Percentiles rank a stretch among this genome's conserved stretches.
phyloP scores from a whole-genome alignment of 2,329 filamentous ascomycete genomes.

The Neofusicoccum cordaticola region DNA sequence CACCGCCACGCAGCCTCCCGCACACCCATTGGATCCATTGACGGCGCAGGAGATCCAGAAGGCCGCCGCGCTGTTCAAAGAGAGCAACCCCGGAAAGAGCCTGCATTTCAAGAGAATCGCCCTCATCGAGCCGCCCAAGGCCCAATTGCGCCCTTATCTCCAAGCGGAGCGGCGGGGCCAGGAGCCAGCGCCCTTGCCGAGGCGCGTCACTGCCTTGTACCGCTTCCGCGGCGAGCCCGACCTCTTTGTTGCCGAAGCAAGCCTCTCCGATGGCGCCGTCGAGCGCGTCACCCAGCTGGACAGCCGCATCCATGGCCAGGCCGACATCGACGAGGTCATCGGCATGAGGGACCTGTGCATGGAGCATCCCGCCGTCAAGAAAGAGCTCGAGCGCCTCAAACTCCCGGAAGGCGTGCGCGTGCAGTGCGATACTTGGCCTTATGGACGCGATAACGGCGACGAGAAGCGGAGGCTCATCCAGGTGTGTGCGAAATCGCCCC shows the following conservation, averaged over 20 bases:
- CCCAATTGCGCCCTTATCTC: conserved; percentile 46
- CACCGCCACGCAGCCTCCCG: neutral
- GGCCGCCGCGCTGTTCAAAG: neutral
- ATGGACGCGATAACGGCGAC: neutral
- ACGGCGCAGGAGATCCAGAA: neutral
- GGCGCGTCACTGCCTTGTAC: conserved; percentile 43
- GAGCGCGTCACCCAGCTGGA: conserved; percentile 35
- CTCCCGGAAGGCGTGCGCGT: neutral
- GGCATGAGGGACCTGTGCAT: conserved; percentile 30
- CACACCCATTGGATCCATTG: neutral
- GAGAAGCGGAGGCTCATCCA: conserved; percentile 2
- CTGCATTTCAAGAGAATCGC: conserved; percentile 35
- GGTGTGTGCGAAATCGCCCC: neutral
- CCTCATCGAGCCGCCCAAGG: conserved; percentile 51
- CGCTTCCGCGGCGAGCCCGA: conserved; percentile 28
- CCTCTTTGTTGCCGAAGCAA: conserved; percentile 36
- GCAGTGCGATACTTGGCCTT: conserved; percentile 1
- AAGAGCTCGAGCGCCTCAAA: neutral
- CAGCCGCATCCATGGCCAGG: conserved; percentile 49
- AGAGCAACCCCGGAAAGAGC: neutral
- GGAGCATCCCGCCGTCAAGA: conserved; percentile 1
- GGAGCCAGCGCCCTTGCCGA: conserved; percentile 22
- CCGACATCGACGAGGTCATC: conserved; percentile 48
- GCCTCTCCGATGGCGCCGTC: conserved; percentile 24
- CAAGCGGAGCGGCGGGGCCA: conserved; percentile 41